phyloP scores from a whole-genome alignment of 179 eudicot genomes.

The Monotropa hypopitys region DNA sequence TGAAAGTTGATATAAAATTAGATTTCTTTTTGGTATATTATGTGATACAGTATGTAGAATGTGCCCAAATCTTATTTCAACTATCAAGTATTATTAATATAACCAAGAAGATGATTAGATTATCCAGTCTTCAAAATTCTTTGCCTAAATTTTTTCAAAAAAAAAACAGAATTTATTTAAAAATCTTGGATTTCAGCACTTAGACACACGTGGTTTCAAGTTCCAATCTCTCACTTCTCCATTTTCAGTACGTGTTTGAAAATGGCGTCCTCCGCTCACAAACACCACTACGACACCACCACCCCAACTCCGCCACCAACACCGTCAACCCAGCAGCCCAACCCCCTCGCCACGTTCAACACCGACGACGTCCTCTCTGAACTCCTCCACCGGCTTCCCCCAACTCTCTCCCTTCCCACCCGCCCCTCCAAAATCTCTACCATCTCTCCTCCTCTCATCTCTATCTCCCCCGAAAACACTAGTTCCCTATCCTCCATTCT shows the following conservation, averaged over 20 bases:
- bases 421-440: slow-evolving; percentile 19
- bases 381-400: slow-evolving; percentile 16
- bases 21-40: too few relatives aligned
- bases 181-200: too few relatives aligned
- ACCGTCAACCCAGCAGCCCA: not conserved
- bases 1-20: too few relatives aligned
- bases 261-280: slow-evolving; percentile 8
- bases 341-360: not conserved
- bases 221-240: not conserved
- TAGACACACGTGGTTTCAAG: not conserved
- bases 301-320: slow-evolving; percentile 10
- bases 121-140: too few relatives aligned
- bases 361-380: slow-evolving; percentile 34
- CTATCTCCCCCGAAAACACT: slow-evolving; percentile 9
- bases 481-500: slow-evolving; percentile 15
- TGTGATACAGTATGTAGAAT: too few relatives aligned
- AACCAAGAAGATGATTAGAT: too few relatives aligned
- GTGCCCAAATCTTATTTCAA: too few relatives aligned
- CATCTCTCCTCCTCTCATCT: slow-evolving; percentile 29
- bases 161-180: too few relatives aligned
- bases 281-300: not conserved
- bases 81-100: too few relatives aligned
- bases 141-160: too few relatives aligned
- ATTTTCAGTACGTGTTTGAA: not conserved
- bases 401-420: slow-evolving; percentile 47